Evolutionary conservation across 768 basidiomycete species (phyloP), one percentile per base, ranked within the genome.

Genomic region (Paxillus ammoniavirescens): DNA sequence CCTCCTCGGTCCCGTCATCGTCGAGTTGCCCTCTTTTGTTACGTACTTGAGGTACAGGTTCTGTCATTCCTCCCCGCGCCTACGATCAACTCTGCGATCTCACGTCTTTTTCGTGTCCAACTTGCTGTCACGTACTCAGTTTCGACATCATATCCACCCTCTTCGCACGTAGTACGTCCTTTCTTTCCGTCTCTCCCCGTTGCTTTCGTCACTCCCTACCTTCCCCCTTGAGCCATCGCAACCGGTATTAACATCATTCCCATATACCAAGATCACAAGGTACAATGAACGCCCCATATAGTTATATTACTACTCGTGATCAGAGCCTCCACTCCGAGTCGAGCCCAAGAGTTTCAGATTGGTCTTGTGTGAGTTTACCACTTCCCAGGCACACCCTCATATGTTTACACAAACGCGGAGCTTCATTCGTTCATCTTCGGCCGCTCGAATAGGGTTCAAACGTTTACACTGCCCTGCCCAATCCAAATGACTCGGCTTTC

Each of bases 291-390:
- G 28, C 33, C 58, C 60, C 54, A 59, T 61, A 59, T 67, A 31
- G 68, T 0, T 26, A 67, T 70, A 67, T 70, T 53, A 56, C 28
- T 7, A 42, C 52, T 54, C 55, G 38, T 50, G 50, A 35, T 35
- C 33, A n/a, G n/a, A n/a, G n/a, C n/a, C n/a, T n/a, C n/a, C 12
- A 40, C 30, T 26, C 55, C 56, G 21, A 26, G 26, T 67, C 65
- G 65, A 67, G 60, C 31, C 44, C 52, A 2, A 67, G 55, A 58
- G 65, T 67, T 69, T 67, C 65, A 67, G 67, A 60, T 65, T 65
- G 56, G 60, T 50, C 54, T 45, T 40, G 26, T 40, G 26, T 26
- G 21, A 21, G 21, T 21, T 21, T 21, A 3, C 21, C 21, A 2
- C 21, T 21, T 31, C 3, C 49, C 66, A 68, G 66, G 66, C 61